Evolutionary conservation across 805 yeast genomes (phyloP).

Genomic region (Lipomyces sp.): DNA sequence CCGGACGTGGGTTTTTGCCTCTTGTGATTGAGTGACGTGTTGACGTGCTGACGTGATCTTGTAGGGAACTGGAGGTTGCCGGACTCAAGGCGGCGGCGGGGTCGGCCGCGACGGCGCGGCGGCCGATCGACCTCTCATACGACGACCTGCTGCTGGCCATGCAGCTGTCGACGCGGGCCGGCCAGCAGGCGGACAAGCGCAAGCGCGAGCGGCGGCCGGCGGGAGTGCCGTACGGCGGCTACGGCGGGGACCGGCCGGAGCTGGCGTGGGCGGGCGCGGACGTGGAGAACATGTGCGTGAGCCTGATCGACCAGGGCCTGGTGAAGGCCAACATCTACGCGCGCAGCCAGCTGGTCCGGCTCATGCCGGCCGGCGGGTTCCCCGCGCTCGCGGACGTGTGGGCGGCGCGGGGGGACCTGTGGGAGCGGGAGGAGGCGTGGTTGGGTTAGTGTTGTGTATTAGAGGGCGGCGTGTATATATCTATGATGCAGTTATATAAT

Average conservation of each 20-base stretch:
- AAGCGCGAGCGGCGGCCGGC: background rate
- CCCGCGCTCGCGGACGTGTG: constrained; percentile 19
- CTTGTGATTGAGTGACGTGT: too few relatives aligned
- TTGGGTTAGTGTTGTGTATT: constrained; percentile 26
- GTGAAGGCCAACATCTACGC: constrained; percentile 39
- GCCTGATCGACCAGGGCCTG: constrained; percentile 38
- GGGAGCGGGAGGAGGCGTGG: constrained; percentile 28
- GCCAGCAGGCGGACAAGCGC: background rate
- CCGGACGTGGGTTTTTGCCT: background rate
- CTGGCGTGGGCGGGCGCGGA: constrained; percentile 25
- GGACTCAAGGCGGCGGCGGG: background rate
- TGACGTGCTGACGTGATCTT: background rate
- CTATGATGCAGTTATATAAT: too few relatives aligned
- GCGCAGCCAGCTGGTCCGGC: constrained; percentile 20
- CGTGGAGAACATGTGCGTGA: constrained; percentile 37
- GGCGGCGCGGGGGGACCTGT: constrained; percentile 7
- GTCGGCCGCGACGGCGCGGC: constrained; percentile 6
- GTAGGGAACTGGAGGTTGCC: background rate
- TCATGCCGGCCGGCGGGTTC: constrained; percentile 23
- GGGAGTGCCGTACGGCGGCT: background rate
- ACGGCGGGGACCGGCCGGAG: constrained; percentile 7
- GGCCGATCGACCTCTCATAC: constrained; percentile 26
- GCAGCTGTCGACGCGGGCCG: constrained; percentile 17
- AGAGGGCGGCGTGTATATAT: too few relatives aligned
- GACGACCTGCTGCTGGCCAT: constrained; percentile 21